Conservation (phyloP, 352 stramenopile species). For the Phytophthora hibernalis region DNA sequence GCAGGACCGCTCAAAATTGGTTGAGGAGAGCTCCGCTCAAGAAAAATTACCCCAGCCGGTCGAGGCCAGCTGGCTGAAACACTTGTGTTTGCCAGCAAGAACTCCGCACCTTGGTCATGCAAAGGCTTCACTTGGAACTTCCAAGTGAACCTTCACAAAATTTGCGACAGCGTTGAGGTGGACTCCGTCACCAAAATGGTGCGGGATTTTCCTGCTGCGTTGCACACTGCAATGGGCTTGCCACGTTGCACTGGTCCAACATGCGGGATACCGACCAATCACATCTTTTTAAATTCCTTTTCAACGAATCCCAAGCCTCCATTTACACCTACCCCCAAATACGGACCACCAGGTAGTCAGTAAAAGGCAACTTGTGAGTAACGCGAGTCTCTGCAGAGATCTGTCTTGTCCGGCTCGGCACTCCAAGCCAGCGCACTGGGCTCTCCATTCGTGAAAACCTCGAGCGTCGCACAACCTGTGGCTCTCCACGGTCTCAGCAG, state of each 20-base stretch:
- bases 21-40: constrained; percentile 1
- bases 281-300: not conserved
- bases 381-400: constrained; percentile 7
- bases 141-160: constrained; percentile 4
- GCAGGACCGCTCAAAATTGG: not conserved
- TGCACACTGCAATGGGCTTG: constrained; percentile 5
- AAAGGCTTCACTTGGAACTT: not conserved
- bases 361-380: constrained; percentile 31
- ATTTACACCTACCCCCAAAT: constrained; percentile 10
- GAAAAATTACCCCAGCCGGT: constrained; percentile 20
- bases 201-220: constrained; percentile 30
- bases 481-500: constrained; percentile 7
- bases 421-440: constrained; percentile 30
- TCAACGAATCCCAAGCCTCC: not conserved
- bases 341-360: constrained; percentile 19
- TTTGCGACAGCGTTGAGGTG: constrained; percentile 16
- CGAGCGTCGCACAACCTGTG: constrained; percentile 24
- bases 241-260: no score
- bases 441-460: constrained; percentile 41
- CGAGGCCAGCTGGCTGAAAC: not conserved
- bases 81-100: not conserved
- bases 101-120: not conserved
- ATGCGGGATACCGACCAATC: constrained; percentile 24
- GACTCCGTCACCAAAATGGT: constrained; percentile 31
- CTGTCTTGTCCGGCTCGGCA: constrained; percentile 13